Evolutionary conservation across 768 basidiomycete genomes (phyloP).

Genomic region (Kwoniella botswanensis): DNA sequence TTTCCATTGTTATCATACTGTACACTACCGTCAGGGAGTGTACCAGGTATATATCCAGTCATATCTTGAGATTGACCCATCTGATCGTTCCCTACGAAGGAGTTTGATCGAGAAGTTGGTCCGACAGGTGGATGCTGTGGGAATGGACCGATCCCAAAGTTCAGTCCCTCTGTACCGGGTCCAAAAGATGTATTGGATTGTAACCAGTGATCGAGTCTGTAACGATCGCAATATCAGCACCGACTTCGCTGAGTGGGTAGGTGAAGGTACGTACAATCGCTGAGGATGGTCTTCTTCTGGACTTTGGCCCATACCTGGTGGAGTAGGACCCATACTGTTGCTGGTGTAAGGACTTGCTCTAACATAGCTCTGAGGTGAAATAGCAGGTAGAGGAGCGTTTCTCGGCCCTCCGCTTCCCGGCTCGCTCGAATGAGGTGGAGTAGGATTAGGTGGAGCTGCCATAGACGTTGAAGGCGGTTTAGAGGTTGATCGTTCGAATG

Average conservation of each 20-base stretch:
- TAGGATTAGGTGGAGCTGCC: conserved; percentile 20
- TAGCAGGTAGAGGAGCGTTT: conserved; percentile 11
- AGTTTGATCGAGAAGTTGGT: not conserved
- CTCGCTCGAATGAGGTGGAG: conserved; percentile 15
- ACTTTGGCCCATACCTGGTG: conserved; percentile 23
- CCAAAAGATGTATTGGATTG: conserved; percentile 36
- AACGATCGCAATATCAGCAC: no score
- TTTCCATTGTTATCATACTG: not conserved
- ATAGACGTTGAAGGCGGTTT: conserved; percentile 6
- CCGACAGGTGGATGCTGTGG: conserved; percentile 6
- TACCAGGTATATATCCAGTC: not conserved
- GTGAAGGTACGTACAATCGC: conserved; percentile 37
- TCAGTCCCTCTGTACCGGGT: conserved; percentile 35
- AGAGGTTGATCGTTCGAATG: conserved; percentile 32
- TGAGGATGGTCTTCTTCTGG: conserved; percentile 55
- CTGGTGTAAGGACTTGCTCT: conserved; percentile 3
- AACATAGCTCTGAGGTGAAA: conserved; percentile 19
- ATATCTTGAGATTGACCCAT: conserved; percentile 7
- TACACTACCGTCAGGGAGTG: not conserved
- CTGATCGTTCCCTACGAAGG: not conserved
- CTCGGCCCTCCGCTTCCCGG: not conserved
- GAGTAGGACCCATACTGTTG: conserved; percentile 16
- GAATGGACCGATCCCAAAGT: conserved; percentile 22
- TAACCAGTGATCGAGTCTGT: conserved; percentile 54
- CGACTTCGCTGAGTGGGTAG: no score